phyloP scores from a whole-genome alignment of 192 early-diverging fungal species.

The Haplosporangium gracile region DNA sequence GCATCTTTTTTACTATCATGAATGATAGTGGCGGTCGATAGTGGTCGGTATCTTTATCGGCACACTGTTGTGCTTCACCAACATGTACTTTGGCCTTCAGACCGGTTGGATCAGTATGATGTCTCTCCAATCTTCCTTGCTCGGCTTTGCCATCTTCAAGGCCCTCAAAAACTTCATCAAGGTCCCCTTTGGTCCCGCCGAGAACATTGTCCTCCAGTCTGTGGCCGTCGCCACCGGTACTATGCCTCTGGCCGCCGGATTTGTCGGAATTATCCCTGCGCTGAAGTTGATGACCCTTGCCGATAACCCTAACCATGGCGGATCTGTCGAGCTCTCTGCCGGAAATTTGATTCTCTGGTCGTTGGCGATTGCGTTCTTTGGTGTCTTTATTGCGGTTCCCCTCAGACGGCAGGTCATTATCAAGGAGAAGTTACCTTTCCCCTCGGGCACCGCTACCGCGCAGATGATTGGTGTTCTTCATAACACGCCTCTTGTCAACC shows the following conservation, averaged over 20 bases:
- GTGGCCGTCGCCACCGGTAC: slow-evolving; percentile 88
- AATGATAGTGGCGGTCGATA: slow-evolving; percentile 61
- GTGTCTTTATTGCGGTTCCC: slow-evolving; percentile 90
- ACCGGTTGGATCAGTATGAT: slow-evolving; percentile 87
- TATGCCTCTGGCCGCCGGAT: slow-evolving; percentile 86
- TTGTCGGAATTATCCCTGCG: slow-evolving; percentile 89
- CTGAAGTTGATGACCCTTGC: slow-evolving; percentile 72
- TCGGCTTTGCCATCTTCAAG: slow-evolving; percentile 85
- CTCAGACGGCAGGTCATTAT: slow-evolving; percentile 84
- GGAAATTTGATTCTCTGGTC: slow-evolving; percentile 79
- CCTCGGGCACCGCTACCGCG: slow-evolving; percentile 88
- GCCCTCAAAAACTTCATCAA: slow-evolving; percentile 60
- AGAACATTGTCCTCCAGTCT: slow-evolving; percentile 89
- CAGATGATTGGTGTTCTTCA: slow-evolving; percentile 86
- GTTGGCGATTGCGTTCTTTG: slow-evolving; percentile 85
- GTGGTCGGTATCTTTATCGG: slow-evolving; percentile 79
- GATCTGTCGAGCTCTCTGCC: slow-evolving; percentile 62
- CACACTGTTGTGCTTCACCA: slow-evolving; percentile 82
- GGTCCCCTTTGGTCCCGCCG: slow-evolving; percentile 79
- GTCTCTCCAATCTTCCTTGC: slow-evolving; percentile 78
- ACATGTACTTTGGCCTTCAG: slow-evolving; percentile 92
- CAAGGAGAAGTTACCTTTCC: slow-evolving; percentile 85
- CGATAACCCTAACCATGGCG: slow-evolving; percentile 61
- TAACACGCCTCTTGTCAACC: slow-evolving; percentile 66
- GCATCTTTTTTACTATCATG: not conserved